Evolutionary conservation across 2,329 filamentous ascomycete genomes (phyloP).

Genomic region (Venturia effusa): DNA sequence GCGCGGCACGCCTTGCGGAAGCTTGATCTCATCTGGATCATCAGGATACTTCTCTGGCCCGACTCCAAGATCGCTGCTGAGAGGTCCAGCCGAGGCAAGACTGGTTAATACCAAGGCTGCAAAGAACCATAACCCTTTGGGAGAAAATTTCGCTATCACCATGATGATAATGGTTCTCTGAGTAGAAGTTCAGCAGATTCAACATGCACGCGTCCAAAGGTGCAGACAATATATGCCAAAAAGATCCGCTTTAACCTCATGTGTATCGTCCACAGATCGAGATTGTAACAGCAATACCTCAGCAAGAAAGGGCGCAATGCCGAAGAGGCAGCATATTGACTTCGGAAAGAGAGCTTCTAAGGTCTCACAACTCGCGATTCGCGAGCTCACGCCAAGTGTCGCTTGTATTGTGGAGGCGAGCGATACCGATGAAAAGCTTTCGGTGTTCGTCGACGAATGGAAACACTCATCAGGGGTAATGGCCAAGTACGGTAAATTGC

Average conservation of each 20-base stretch:
- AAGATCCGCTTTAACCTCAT: background rate
- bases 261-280: background rate
- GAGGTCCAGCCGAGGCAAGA: background rate
- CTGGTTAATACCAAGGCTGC: background rate
- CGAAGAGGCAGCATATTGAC: background rate
- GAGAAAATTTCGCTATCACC: background rate
- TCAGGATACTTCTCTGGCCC: background rate
- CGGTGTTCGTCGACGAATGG: background rate
- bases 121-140: background rate
- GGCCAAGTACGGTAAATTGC: no score
- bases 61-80: background rate
- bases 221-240: background rate
- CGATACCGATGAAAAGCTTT: background rate
- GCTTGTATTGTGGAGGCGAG: background rate
- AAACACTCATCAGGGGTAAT: no score
- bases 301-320: background rate
- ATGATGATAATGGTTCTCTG: no score
- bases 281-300: background rate
- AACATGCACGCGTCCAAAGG: background rate
- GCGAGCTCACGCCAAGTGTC: background rate
- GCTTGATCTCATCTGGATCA: background rate
- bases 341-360: background rate
- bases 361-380: background rate
- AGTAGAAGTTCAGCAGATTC: no score
- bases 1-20: background rate